Base-by-base conservation (phyloP, 805 yeast genomes). In the Metschnikowia drakensbergensis region DNA sequence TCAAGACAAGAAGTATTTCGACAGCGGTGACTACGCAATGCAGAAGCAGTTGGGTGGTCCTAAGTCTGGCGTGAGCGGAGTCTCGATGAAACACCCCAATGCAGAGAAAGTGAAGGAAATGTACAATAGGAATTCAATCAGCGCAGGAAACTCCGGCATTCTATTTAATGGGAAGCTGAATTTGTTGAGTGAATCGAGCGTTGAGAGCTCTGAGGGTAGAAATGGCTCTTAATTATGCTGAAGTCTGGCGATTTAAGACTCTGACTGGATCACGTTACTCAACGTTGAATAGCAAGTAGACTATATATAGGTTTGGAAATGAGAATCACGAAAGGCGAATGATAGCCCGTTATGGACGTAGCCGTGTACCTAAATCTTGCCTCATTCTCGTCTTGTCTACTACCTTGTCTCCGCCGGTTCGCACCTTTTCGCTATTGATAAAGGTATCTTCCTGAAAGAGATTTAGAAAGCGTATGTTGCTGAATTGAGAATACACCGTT, bases 11-110 rank as follows among this genome's bases (percentile, higher is more conserved):
- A 91, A 89, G 71, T 90, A 86, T 66, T 91, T 90, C 61, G 97
- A 90, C 62, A 86, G 95, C 53, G 97, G 97, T 7, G 97, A 90
- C 67, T 90, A 90, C 66, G 96, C 96, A 8, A 79, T 90, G 77
- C 86, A 82, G 48, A 72, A 72, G 49, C 78, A 72, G 56, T 56
- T 67, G 30, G 76, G 72, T 5, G 62, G 61, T 5, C 55, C 55
- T 35, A 61, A 60, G 42, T 47, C 56, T 49, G 69, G 58, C 58
- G 68, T 68, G 5, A 71, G 69, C 9, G 66, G 70, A 1, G 57
- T 71, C 1, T 70, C 75, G 6, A 59, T 78, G 61, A 70, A 69
- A 41, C 76, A 74, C 50, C 83, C 83, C 3, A 76, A 77, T 50
- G 80, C 81, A 37, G 84, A 80, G 55, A 74, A 77, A 61, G 82